phyloP scores from a whole-genome alignment of 176 grass and related monocot species.

The Pontederia paniculata region DNA sequence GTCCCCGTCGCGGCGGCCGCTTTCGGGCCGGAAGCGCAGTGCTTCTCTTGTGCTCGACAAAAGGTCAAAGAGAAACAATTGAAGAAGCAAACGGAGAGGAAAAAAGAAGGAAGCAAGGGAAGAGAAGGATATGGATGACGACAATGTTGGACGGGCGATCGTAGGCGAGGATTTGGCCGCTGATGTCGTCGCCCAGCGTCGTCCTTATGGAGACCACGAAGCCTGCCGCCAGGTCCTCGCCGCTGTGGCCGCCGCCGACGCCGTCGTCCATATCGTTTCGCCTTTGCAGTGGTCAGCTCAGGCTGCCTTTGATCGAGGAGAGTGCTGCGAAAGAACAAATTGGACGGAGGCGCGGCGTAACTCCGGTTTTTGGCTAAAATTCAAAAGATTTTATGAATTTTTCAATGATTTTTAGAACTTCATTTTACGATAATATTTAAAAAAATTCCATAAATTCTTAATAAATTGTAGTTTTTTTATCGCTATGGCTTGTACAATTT shows the following conservation, averaged over 20 bases:
- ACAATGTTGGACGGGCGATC: conserved; percentile 80
- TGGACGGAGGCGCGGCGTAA: too few species aligned
- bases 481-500: too few species aligned
- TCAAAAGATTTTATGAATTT: too few species aligned
- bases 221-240: conserved; percentile 78
- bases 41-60: conserved; percentile 16
- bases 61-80: background rate
- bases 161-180: conserved; percentile 88
- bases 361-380: too few species aligned
- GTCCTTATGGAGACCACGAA: conserved; percentile 62
- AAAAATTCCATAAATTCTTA: too few species aligned
- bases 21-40: conserved; percentile 58
- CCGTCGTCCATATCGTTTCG: background rate
- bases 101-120: conserved; percentile 14
- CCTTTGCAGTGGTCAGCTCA: background rate
- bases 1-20: conserved; percentile 28
- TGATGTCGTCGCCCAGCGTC: conserved; percentile 67
- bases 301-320: too few species aligned
- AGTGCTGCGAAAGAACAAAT: too few species aligned
- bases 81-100: background rate
- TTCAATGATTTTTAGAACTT: too few species aligned
- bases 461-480: too few species aligned
- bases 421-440: too few species aligned
- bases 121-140: conserved; percentile 86
- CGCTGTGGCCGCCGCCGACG: conserved; percentile 30